Evolutionary conservation across 352 stramenopile genomes (phyloP).

Genomic region (Pythium graminicola): DNA sequence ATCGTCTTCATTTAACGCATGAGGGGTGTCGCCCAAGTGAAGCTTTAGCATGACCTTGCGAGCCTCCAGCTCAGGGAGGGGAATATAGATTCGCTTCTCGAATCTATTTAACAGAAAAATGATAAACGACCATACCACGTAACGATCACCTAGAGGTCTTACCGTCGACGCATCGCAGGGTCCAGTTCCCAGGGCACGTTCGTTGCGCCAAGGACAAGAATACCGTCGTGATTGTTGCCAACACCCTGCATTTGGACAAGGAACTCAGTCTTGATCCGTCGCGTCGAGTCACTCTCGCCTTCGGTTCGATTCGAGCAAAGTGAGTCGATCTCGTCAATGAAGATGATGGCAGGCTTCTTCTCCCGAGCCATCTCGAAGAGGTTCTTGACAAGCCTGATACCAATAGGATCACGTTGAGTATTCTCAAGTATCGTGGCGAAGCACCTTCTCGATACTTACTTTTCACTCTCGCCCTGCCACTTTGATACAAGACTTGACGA

Average conservation of each 20-base stretch:
- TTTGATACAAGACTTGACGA: constrained; percentile 98
- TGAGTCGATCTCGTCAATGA: constrained; percentile 98
- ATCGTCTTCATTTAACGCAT: constrained; percentile 91
- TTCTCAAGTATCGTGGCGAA: no score
- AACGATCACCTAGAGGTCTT: constrained; percentile 3
- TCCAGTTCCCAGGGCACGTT: constrained; percentile 99
- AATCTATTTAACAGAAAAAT: constrained; percentile 78
- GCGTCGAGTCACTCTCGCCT: constrained; percentile 93
- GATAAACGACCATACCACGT: background rate
- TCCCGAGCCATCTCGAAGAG: constrained; percentile 98
- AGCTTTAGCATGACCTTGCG: constrained; percentile 96
- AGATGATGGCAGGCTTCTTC: constrained; percentile 92
- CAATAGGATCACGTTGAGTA: background rate
- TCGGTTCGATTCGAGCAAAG: constrained; percentile 90
- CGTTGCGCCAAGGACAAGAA: constrained; percentile 96
- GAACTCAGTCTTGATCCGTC: constrained; percentile 98
- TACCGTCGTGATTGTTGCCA: constrained; percentile 81
- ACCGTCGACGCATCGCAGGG: constrained; percentile 93
- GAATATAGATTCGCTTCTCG: constrained; percentile 99
- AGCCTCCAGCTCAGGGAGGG: constrained; percentile 90
- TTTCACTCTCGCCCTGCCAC: constrained; percentile 96
- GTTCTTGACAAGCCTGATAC: constrained; percentile 91
- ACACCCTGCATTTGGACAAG: constrained; percentile 98
- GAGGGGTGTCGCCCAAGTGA: constrained; percentile 95
- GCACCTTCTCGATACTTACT: constrained; percentile 29